Base-by-base conservation (phyloP, 2,329 filamentous ascomycete genomes). In the Fusarium cicatricum region DNA sequence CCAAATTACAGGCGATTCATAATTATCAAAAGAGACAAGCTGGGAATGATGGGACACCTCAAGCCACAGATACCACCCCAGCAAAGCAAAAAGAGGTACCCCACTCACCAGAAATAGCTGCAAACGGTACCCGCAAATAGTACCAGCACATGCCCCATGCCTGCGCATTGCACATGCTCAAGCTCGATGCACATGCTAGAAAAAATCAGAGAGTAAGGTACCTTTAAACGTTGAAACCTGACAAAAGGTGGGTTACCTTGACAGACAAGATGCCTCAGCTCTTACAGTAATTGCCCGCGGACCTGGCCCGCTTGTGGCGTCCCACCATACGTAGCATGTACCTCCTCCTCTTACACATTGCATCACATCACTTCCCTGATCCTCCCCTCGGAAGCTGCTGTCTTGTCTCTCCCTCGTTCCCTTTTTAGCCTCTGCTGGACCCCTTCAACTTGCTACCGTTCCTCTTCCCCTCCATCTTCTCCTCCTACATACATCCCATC, bases 361-460 rank as follows among this genome's bases (percentile, higher is more conserved):
- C 4, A 23, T 23, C 21, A 23, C 36, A 52, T 33, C 40, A 36
- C 50, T 48, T 45, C 40, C 38, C 52, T 36, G 29, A 33, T 54
- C 52, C 38, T 39, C 45, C 56, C 17, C 36, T 11, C 11, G 15
- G 34, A 49, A 26, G 23, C 23, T 26, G 38, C 52, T 15, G 45
- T 17, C 17, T 32, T 38, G 28, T 34, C 29, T 52, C 50, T 48
- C 53, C 45, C 43, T 51, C 58, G 19, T 62, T 53, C 44, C 50
- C 57, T 54, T 66, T 65, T 64, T 59, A 58, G 60, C 50, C 58
- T 59, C 65, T 60, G 59, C 65, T 57, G 31, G 60, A 55, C 59
- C 62, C 54, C 58, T 50, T 62, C 52, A 52, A 51, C 41, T 21
- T 50, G 39, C 62, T 55, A 48, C 55, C 62, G 53, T 63, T 50